A percentile compares a stretch with the other conserved stretches of the same genome.
These are phyloP conservation scores for Eutreptiella sp. DNA, from an alignment of 208 protist species.

Conservation along the genomic window DNA sequence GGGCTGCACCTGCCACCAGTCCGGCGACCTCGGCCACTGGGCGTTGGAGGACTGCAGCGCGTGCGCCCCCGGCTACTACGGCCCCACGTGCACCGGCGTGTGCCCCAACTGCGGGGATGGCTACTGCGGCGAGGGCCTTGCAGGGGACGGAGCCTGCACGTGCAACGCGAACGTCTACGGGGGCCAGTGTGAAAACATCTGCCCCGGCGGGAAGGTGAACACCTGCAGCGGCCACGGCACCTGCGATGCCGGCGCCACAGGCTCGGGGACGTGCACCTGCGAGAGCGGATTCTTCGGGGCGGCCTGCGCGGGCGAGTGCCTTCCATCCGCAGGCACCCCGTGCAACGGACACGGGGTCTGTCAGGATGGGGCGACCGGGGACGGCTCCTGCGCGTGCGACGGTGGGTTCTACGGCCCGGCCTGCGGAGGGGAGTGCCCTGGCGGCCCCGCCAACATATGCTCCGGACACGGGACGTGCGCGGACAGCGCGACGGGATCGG, in stretches of 20 bases:
- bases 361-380: not conserved
- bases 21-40: not conserved
- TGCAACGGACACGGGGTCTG: not conserved
- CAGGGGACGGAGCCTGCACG: constrained; percentile 10
- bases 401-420: not conserved
- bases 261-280: not conserved
- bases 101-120: constrained; percentile 4
- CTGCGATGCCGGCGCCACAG: not conserved
- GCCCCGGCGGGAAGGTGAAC: constrained; percentile 2
- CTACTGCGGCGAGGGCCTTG: not conserved
- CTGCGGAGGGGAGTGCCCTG: not conserved
- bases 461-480: not conserved
- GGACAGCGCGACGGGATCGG: constrained; percentile 4
- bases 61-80: constrained; percentile 19
- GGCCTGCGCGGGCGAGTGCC: not conserved
- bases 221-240: not conserved
- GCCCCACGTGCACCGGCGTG: not conserved
- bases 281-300: not conserved
- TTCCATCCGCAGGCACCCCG: not conserved
- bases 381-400: not conserved
- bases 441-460: not conserved
- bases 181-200: not conserved
- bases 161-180: constrained; percentile 18
- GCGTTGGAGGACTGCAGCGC: not conserved
- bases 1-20: constrained; percentile 11